These are phyloP conservation scores for Rhodotorula paludigena DNA, from an alignment of 768 basidiomycete species.

Conservation along the genomic window DNA sequence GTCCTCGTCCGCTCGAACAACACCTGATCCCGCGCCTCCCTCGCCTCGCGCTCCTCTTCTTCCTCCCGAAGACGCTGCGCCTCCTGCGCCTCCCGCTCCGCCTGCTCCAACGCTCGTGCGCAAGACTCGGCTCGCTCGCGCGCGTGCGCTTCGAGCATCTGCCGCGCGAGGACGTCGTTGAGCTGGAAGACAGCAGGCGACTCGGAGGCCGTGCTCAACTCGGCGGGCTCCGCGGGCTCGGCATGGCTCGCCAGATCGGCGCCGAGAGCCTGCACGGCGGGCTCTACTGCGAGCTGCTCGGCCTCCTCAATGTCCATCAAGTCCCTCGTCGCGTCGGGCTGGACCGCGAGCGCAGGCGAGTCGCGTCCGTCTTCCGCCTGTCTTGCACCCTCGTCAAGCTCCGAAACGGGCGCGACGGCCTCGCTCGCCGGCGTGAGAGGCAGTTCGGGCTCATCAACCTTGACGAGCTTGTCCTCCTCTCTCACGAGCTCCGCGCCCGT, in stretches of 20 bases:
- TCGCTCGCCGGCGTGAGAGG: not conserved
- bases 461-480: not conserved
- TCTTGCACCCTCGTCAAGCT: no score
- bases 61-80: not conserved
- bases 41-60: conserved; percentile 8
- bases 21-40: conserved; percentile 8
- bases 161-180: not conserved
- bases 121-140: not conserved
- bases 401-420: not conserved
- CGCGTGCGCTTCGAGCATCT: not conserved
- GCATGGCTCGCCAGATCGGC: no score
- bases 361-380: no score
- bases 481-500: not conserved
- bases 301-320: no score
- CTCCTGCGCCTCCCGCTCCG: not conserved
- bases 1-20: not conserved
- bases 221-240: no score
- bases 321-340: no score
- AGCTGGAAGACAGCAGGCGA: not conserved
- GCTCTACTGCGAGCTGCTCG: no score
- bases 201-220: not conserved
- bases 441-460: not conserved
- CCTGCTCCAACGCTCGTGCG: not conserved
- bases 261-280: no score
- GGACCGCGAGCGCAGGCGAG: no score